Percentiles rank a stretch among this genome's conserved stretches.
These are phyloP conservation scores for Coemansia sp. DNA, from an alignment of 192 early-diverging fungal species.

Conservation along the genomic window DNA sequence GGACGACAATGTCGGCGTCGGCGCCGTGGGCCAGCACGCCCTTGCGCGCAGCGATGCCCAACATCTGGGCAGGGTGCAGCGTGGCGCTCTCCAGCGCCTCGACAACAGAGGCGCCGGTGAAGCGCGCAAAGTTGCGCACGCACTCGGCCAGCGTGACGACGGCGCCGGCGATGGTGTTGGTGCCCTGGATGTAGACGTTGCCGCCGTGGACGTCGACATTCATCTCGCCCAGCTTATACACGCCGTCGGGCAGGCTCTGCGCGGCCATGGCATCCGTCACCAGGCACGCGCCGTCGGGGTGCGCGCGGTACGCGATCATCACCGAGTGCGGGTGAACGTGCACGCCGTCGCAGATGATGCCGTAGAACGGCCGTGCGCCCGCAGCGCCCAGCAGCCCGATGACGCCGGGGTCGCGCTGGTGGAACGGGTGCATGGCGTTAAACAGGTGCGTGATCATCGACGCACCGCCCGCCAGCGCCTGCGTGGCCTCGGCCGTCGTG, in stretches of 20 bases:
- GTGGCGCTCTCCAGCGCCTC: conserved; percentile 85
- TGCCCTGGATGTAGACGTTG: conserved; percentile 74
- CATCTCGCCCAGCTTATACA: conserved; percentile 74
- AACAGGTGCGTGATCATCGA: conserved; percentile 82
- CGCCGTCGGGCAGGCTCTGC: conserved; percentile 68
- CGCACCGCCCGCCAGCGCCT: conserved; percentile 65
- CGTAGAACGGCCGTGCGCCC: conserved; percentile 72
- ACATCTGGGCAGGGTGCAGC: conserved; percentile 71
- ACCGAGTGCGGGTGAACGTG: conserved; percentile 83
- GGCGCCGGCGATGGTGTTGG: conserved; percentile 74
- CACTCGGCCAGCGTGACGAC: conserved; percentile 72
- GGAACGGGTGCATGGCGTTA: conserved; percentile 87
- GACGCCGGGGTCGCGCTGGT: conserved; percentile 85
- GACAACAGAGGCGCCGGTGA: conserved; percentile 73
- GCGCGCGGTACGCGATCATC: conserved; percentile 80
- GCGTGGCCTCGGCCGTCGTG: conserved; percentile 64
- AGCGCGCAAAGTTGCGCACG: conserved; percentile 77
- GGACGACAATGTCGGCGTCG: conserved; percentile 78
- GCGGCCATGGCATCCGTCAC: conserved; percentile 86
- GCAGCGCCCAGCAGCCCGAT: conserved; percentile 72
- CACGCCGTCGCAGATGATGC: conserved; percentile 83
- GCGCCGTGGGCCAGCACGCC: conserved; percentile 73
- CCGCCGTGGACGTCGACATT: conserved; percentile 65
- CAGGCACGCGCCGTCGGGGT: conserved; percentile 75
- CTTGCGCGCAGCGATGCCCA: conserved; percentile 74